Conservation (phyloP, 2,329 filamentous ascomycete species). For the Sarocladium brachiariae region DNA sequence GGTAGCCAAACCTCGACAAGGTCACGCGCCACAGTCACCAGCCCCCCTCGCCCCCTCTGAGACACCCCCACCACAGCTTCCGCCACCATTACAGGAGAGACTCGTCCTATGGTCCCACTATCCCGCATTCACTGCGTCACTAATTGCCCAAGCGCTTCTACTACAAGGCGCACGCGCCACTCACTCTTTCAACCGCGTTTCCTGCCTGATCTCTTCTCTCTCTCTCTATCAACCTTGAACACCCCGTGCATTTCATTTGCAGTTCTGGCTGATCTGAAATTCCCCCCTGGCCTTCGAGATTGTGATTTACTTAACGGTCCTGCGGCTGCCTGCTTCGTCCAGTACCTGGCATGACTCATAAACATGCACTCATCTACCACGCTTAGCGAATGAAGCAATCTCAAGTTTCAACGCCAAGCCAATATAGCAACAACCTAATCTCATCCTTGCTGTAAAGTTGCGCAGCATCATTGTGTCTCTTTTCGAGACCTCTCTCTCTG, state of each 20-base stretch:
- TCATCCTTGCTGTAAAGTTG: too few relatives aligned
- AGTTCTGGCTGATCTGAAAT: too few relatives aligned
- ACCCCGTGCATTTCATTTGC: not conserved
- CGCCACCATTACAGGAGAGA: not conserved
- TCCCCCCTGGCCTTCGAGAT: not conserved
- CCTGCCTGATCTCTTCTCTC: conserved; percentile 1
- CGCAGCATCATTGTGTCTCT: too few relatives aligned
- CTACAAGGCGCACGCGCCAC: not conserved
- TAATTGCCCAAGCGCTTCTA: not conserved
- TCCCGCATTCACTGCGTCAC: conserved; percentile 8
- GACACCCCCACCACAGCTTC: not conserved
- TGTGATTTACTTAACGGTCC: too few relatives aligned
- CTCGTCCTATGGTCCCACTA: conserved; percentile 5
- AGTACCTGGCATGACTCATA: not conserved
- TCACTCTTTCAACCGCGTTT: not conserved
- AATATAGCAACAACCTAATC: conserved; percentile 2
- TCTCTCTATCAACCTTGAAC: not conserved
- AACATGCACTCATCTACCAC: not conserved
- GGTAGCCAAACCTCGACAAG: not conserved
- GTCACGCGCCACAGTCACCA: conserved; percentile 9
- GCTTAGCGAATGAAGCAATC: not conserved
- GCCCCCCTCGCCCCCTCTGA: not conserved
- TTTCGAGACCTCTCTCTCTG: too few relatives aligned
- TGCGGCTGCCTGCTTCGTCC: conserved; percentile 2
- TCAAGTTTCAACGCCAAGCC: not conserved